Evolutionary conservation across 2,329 filamentous ascomycete genomes (phyloP).

Genomic region (Neurospora sp.): DNA sequence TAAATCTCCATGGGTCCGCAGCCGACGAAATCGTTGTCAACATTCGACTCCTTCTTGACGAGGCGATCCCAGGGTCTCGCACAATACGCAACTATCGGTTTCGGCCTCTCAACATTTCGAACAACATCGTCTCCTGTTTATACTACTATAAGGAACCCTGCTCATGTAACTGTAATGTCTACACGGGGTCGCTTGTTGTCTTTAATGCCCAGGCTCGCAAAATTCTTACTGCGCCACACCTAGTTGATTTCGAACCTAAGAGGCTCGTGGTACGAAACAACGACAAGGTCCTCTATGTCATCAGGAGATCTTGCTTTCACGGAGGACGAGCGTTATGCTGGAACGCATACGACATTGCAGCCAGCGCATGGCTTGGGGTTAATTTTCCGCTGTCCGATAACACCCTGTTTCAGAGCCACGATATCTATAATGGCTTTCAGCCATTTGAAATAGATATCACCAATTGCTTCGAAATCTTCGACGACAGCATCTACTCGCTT

Average conservation of each 20-base stretch:
- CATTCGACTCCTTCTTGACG: conserved; percentile 32
- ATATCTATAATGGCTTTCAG: too few relatives aligned
- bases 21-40: conserved; percentile 46
- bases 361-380: conserved; percentile 22
- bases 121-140: conserved; percentile 48
- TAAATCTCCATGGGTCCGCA: conserved; percentile 44
- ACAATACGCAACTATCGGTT: conserved; percentile 34
- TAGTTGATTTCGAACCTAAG: conserved; percentile 32
- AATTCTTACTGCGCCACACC: conserved; percentile 30
- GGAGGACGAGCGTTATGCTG: conserved; percentile 56
- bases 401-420: too few relatives aligned
- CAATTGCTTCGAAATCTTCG: conserved; percentile 62
- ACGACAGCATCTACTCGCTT: conserved; percentile 57
- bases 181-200: conserved; percentile 42
- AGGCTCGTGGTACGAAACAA: conserved; percentile 62
- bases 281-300: conserved; percentile 42
- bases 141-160: conserved; percentile 32
- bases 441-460: conserved; percentile 42
- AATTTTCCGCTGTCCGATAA: too few relatives aligned
- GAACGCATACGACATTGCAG: conserved; percentile 38
- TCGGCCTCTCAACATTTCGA: conserved; percentile 45
- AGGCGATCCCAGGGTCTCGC: conserved; percentile 26
- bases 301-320: conserved; percentile 27
- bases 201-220: conserved; percentile 31
- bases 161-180: neutral